Evolutionary conservation across 108 stramenopile species (phyloP).

Genomic region (Cyclotella sp.): DNA sequence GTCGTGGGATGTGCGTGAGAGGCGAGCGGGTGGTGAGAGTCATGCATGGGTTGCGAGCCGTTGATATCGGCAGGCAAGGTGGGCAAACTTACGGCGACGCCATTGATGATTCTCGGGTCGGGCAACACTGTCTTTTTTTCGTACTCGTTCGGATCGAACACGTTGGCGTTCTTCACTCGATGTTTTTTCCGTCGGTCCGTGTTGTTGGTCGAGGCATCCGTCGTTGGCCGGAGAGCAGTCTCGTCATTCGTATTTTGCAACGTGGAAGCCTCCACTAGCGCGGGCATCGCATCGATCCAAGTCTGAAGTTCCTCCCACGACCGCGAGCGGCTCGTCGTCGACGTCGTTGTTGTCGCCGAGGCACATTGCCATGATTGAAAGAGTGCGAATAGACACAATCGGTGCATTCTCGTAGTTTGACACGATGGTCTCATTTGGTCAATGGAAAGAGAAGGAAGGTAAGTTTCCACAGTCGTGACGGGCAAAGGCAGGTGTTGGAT

Average conservation of each 20-base stretch:
- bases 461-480: no score
- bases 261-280: background rate
- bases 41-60: no score
- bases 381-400: background rate
- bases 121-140: background rate
- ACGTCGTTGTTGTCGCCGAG: background rate
- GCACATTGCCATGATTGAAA: background rate
- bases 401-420: background rate
- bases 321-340: background rate
- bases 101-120: conserved; percentile 36
- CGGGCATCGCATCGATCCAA: background rate
- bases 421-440: no score
- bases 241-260: background rate
- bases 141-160: background rate
- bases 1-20: no score
- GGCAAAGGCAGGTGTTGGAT: no score
- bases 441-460: no score
- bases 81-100: conserved; percentile 17
- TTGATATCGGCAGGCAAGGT: no score
- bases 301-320: background rate
- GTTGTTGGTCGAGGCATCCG: background rate
- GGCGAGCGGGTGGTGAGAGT: no score
- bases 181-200: background rate
- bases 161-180: background rate
- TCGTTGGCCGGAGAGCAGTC: background rate